These are phyloP conservation scores for Jacaranda mimosifolia DNA, from an alignment of 257 asterid species.

Conservation along the genomic window DNA sequence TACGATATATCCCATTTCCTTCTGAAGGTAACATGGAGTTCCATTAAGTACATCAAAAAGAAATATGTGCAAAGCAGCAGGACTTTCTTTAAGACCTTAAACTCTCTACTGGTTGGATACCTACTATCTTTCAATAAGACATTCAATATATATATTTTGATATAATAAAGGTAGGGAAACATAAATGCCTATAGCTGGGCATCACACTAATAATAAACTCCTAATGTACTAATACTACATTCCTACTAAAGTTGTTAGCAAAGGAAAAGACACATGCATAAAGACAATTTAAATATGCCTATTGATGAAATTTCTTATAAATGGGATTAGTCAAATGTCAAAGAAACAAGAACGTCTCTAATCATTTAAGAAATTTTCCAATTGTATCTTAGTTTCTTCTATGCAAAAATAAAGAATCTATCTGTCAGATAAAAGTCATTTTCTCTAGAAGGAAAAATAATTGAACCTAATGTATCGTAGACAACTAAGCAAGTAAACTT, in stretches of 20 bases:
- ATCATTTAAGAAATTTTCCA: neutral
- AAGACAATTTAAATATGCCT: no score
- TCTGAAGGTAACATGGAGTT: neutral
- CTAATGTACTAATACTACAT: no score
- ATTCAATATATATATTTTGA: conserved; percentile 1
- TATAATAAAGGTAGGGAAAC: conserved; percentile 1
- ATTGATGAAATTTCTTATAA: no score
- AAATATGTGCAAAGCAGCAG: conserved; percentile 7
- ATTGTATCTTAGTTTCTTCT: neutral
- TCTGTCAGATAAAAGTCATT: conserved; percentile 24
- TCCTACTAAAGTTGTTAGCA: neutral
- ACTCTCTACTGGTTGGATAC: conserved; percentile 21
- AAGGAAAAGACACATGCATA: conserved; percentile 19
- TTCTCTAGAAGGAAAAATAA: conserved; percentile 63
- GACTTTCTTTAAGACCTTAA: conserved; percentile 19
- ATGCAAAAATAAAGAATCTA: neutral
- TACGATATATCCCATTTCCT: conserved; percentile 22
- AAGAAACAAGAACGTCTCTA: conserved; percentile 7
- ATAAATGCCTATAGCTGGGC: neutral
- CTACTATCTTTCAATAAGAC: neutral
- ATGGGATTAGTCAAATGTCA: conserved; percentile 9
- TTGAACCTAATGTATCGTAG: neutral
- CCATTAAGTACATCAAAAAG: neutral
- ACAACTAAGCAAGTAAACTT: conserved; percentile 53
- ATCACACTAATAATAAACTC: neutral